Conservation (phyloP, 306 rosid species). For the Sechiopsis laciniata region DNA sequence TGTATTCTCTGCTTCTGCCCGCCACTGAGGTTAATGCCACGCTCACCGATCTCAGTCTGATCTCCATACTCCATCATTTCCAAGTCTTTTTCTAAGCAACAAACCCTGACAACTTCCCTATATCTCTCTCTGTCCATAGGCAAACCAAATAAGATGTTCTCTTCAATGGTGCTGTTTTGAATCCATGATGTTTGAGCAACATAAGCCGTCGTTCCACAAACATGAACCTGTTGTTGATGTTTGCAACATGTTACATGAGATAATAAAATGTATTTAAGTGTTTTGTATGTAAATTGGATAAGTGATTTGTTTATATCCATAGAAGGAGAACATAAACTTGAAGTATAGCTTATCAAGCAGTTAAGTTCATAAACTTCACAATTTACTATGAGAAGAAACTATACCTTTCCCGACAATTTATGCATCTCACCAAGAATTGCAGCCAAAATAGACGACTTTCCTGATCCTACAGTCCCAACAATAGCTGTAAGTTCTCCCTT, state of each 20-base stretch:
- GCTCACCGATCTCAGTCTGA: slow-evolving; percentile 65
- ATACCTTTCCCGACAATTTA: slow-evolving; percentile 49
- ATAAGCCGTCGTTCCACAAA: slow-evolving; percentile 59
- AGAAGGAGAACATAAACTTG: neutral
- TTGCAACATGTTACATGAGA: neutral
- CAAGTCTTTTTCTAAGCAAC: slow-evolving; percentile 70
- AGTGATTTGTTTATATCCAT: neutral
- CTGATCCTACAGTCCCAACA: slow-evolving; percentile 80
- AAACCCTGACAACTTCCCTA: slow-evolving; percentile 56
- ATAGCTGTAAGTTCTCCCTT: slow-evolving; percentile 66
- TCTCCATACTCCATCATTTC: slow-evolving; percentile 60
- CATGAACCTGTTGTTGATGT: slow-evolving; percentile 23
- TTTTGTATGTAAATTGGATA: neutral
- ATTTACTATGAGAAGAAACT: slow-evolving; percentile 6
- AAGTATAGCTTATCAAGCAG: too few species aligned
- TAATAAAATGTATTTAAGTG: neutral
- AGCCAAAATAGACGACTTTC: slow-evolving; percentile 71
- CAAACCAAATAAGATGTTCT: slow-evolving; percentile 74
- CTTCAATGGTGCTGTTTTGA: slow-evolving; percentile 74
- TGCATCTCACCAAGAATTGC: slow-evolving; percentile 77
- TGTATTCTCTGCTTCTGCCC: slow-evolving; percentile 92
- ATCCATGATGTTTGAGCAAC: slow-evolving; percentile 95
- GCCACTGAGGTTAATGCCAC: slow-evolving; percentile 90
- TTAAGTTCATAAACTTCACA: neutral
- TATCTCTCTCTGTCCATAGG: slow-evolving; percentile 43